A percentile compares a stretch with the other conserved stretches of the same genome.
Conservation (phyloP, 176 grass and related monocot species). For the Avena eriantha region DNA sequence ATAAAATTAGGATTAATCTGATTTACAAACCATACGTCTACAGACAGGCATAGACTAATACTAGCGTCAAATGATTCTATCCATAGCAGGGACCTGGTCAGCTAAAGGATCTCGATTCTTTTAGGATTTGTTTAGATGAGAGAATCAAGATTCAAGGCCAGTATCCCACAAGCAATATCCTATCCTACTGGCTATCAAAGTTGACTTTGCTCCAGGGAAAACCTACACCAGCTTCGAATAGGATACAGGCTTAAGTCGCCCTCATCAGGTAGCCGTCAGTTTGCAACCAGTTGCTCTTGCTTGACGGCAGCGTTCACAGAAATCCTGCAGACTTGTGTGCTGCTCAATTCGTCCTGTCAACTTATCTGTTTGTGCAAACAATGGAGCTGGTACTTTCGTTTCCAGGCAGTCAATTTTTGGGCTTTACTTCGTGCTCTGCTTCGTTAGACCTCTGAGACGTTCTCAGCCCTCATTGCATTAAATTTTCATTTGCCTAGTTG, state of each 20-base stretch:
- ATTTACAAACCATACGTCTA: neutral
- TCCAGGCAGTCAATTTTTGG: neutral
- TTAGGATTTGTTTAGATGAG: neutral
- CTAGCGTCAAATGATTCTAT: neutral
- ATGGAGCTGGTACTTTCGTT: neutral
- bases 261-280: neutral
- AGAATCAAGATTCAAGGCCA: constrained; percentile 6
- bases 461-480: neutral
- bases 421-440: neutral
- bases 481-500: neutral
- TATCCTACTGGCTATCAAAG: neutral
- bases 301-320: neutral
- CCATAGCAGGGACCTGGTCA: neutral
- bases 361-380: neutral
- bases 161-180: constrained; percentile 8
- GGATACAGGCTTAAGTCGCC: neutral
- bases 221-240: neutral
- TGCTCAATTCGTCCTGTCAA: neutral
- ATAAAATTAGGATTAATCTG: neutral
- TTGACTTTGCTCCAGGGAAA: constrained; percentile 13
- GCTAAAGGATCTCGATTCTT: constrained; percentile 4
- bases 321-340: neutral
- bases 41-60: neutral
- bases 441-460: neutral
- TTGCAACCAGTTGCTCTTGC: constrained; percentile 10